These are phyloP conservation scores for Bacterosira constricta DNA, from an alignment of 108 stramenopile species.

Conservation along the genomic window DNA sequence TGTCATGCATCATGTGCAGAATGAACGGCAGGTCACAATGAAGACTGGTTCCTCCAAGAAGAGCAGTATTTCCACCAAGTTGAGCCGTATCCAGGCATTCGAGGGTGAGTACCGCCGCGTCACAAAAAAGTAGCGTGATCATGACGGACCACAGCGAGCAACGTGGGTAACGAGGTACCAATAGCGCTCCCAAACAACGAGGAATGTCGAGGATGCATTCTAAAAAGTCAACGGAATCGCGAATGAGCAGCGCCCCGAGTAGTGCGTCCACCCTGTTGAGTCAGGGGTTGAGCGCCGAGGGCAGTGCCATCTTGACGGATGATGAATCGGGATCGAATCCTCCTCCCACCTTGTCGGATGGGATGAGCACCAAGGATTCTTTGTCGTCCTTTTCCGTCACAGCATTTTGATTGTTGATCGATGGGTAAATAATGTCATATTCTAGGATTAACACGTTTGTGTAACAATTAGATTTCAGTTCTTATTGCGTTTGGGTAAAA, in stretches of 20 bases:
- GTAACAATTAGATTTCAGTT: no score
- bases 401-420: neutral
- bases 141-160: neutral
- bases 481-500: no score
- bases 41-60: no score
- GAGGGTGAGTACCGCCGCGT: neutral
- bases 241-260: neutral
- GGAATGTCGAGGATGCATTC: neutral
- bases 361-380: neutral
- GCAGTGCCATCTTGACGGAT: neutral
- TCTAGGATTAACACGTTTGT: neutral
- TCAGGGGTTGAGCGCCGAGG: neutral
- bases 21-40: neutral
- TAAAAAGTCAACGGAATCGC: neutral
- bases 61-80: neutral
- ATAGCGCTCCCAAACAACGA: neutral
- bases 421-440: neutral
- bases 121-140: neutral
- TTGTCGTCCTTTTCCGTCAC: no score
- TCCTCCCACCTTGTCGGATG: slow-evolving; percentile 25
- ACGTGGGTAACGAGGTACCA: neutral
- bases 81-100: neutral
- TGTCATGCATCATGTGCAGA: neutral
- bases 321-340: slow-evolving; percentile 9
- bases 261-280: neutral